Evolutionary conservation across 805 yeast genomes (phyloP).

Genomic region (Torulaspora quercuum): DNA sequence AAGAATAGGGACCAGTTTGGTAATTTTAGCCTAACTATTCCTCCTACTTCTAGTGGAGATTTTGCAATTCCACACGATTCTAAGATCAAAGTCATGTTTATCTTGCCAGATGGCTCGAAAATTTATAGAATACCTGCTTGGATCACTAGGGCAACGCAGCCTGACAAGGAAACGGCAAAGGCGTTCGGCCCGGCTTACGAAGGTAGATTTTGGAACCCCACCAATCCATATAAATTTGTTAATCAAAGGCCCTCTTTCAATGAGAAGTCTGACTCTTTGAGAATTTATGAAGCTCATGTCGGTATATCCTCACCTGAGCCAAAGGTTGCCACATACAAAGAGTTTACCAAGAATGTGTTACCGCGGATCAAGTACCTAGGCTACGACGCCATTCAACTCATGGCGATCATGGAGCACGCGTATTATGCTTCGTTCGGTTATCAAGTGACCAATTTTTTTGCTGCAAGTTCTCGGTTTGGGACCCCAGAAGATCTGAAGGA

Average conservation of each 20-base stretch:
- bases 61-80: constrained; percentile 80
- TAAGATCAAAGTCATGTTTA: constrained; percentile 65
- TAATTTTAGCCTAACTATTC: constrained; percentile 59
- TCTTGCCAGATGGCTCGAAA: constrained; percentile 61
- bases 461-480: constrained; percentile 85
- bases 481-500: constrained; percentile 93
- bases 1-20: constrained; percentile 59
- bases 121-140: constrained; percentile 88
- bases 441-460: constrained; percentile 90
- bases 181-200: constrained; percentile 55
- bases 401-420: constrained; percentile 99
- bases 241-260: constrained; percentile 56
- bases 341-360: constrained; percentile 72
- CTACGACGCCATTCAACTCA: constrained; percentile 87
- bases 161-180: constrained; percentile 49
- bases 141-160: constrained; percentile 77
- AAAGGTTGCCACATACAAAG: constrained; percentile 75
- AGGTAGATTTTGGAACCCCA: constrained; percentile 92
- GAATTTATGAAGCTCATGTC: constrained; percentile 91
- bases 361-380: constrained; percentile 86
- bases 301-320: constrained; percentile 94
- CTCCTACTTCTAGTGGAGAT: constrained; percentile 41
- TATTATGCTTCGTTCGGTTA: constrained; percentile 98
- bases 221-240: constrained; percentile 54
- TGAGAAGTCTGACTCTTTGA: constrained; percentile 46